A percentile compares a stretch with the other conserved stretches of the same genome.
Conservation (phyloP, 495 filamentous ascomycete genomes). For the Aspergillus ostianus region DNA sequence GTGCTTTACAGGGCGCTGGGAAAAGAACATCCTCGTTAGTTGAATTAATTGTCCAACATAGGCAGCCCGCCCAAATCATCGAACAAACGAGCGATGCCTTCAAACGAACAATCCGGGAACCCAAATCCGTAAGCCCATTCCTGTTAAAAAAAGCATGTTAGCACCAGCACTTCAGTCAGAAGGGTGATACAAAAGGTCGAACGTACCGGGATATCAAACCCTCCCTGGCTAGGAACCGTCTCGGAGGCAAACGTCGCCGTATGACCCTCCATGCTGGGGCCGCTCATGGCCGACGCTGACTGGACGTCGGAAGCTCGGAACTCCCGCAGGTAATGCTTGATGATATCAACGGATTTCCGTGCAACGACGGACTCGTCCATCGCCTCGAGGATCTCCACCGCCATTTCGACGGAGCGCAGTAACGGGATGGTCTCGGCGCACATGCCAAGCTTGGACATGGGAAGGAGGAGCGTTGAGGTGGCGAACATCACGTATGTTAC, state of each 20-base stretch:
- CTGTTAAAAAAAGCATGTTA: slow-evolving; percentile 9
- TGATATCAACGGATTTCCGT: slow-evolving; percentile 39
- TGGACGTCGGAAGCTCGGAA: slow-evolving; percentile 20
- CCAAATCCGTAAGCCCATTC: slow-evolving; percentile 44
- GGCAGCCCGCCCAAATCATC: slow-evolving; percentile 37
- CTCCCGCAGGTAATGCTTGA: slow-evolving; percentile 38
- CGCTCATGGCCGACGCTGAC: slow-evolving; percentile 1
- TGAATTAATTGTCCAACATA: slow-evolving; percentile 30
- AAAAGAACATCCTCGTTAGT: background rate
- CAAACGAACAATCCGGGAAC: slow-evolving; percentile 42
- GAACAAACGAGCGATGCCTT: slow-evolving; percentile 39
- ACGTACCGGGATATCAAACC: slow-evolving; percentile 34
- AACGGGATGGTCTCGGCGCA: slow-evolving; percentile 33
- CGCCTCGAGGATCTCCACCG: slow-evolving; percentile 42
- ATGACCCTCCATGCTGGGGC: background rate
- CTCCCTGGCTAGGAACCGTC: slow-evolving; percentile 15
- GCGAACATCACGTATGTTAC: slow-evolving; percentile 46
- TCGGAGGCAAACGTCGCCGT: slow-evolving; percentile 9
- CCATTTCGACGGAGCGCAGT: slow-evolving; percentile 35
- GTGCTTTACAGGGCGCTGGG: background rate
- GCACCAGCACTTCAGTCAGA: background rate
- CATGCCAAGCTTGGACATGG: slow-evolving; percentile 37
- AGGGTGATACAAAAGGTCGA: background rate
- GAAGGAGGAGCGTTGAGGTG: slow-evolving; percentile 40
- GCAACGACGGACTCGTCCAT: slow-evolving; percentile 45